Evolutionary conservation across 352 stramenopile genomes (phyloP).

Genomic region (Phytopythium boreale): DNA sequence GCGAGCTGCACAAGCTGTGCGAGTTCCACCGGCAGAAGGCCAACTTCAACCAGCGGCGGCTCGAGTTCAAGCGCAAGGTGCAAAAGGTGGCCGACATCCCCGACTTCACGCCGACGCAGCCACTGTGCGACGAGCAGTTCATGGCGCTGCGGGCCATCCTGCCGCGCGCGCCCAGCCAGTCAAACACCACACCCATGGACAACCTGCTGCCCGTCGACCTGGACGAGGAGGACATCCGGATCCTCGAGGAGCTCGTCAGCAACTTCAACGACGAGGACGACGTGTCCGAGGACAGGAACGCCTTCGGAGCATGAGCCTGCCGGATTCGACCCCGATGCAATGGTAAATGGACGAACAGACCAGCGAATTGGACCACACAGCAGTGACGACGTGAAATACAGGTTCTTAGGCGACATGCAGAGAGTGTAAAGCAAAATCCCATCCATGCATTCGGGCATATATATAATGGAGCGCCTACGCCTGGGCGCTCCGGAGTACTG

Average conservation of each 20-base stretch:
- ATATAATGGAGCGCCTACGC: neutral
- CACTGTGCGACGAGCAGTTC: slow-evolving; percentile 8
- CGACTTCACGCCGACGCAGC: slow-evolving; percentile 4
- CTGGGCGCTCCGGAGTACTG: neutral
- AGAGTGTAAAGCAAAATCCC: neutral
- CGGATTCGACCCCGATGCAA: neutral
- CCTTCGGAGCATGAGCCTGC: neutral
- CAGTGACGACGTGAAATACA: neutral
- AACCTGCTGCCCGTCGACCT: slow-evolving; percentile 9
- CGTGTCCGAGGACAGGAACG: neutral
- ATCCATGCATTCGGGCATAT: neutral
- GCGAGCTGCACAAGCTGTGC: slow-evolving; percentile 36
- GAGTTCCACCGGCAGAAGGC: slow-evolving; percentile 25
- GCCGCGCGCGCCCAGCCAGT: neutral
- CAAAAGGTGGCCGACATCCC: slow-evolving; percentile 9
- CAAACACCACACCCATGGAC: neutral
- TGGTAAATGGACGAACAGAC: neutral
- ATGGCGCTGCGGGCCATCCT: slow-evolving; percentile 9
- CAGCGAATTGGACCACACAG: neutral
- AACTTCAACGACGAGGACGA: slow-evolving; percentile 10
- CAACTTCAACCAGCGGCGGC: slow-evolving; percentile 24
- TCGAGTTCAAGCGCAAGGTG: slow-evolving; percentile 18
- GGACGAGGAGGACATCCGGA: slow-evolving; percentile 15
- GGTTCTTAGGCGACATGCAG: neutral
- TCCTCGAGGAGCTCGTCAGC: slow-evolving; percentile 16